Evolutionary conservation across 2,329 filamentous ascomycete species (phyloP).

Genomic region (Pseudogymnoascus sp.): DNA sequence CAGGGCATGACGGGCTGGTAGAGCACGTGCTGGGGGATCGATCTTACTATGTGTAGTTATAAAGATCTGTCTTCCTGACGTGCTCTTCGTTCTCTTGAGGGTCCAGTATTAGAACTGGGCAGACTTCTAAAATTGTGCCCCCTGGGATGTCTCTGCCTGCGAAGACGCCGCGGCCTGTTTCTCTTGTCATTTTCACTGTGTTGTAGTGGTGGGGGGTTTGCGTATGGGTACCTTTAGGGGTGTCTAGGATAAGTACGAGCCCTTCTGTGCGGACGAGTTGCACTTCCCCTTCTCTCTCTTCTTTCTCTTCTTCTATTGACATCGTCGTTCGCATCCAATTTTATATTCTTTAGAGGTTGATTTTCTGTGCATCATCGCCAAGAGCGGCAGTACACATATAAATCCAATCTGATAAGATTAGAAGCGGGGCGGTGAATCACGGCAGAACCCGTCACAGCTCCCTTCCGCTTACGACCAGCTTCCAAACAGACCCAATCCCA

Average conservation of each 20-base stretch:
- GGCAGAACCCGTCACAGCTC: constrained; percentile 3
- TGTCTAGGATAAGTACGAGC: constrained; percentile 38
- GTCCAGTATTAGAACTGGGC: constrained; percentile 43
- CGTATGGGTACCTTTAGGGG: constrained; percentile 40
- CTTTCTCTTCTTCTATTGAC: constrained; percentile 7
- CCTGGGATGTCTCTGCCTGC: constrained; percentile 38
- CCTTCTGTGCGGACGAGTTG: constrained; percentile 34
- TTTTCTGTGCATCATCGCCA: neutral
- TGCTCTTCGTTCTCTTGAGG: constrained; percentile 40
- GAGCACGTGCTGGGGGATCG: constrained; percentile 8
- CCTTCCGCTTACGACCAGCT: neutral
- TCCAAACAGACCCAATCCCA: neutral
- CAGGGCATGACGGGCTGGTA: neutral
- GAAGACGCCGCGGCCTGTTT: constrained; percentile 46
- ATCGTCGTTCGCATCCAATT: neutral
- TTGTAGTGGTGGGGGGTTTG: neutral
- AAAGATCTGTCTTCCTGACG: constrained; percentile 42
- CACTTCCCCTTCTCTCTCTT: constrained; percentile 17
- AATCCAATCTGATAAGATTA: neutral
- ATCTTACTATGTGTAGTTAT: constrained; percentile 49
- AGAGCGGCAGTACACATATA: neutral
- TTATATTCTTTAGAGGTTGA: neutral
- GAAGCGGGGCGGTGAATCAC: neutral
- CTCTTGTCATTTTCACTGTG: constrained; percentile 7
- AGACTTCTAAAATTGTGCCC: constrained; percentile 43